These are phyloP conservation scores for Boletus patriciae DNA, from an alignment of 768 basidiomycete genomes.

Conservation along the genomic window DNA sequence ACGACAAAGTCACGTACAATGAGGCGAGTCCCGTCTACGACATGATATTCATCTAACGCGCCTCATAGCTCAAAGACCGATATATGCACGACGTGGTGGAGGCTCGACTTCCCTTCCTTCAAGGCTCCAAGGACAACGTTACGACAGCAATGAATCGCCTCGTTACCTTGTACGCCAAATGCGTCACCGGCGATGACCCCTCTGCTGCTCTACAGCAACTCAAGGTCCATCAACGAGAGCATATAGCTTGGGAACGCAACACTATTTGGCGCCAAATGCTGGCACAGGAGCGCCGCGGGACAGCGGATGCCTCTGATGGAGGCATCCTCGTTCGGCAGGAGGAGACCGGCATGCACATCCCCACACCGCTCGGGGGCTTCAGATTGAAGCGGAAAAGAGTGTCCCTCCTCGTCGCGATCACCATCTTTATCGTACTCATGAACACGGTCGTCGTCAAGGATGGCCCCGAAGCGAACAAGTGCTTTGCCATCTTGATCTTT, in stretches of 20 bases:
- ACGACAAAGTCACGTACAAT: slow-evolving; percentile 89
- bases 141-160: slow-evolving; percentile 58
- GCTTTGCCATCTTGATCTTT: slow-evolving; percentile 85
- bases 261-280: slow-evolving; percentile 99
- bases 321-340: slow-evolving; percentile 46
- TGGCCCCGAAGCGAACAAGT: slow-evolving; percentile 75
- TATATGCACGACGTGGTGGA: slow-evolving; percentile 78
- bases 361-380: slow-evolving; percentile 67
- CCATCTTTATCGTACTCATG: slow-evolving; percentile 60
- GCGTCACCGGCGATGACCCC: slow-evolving; percentile 74
- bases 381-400: slow-evolving; percentile 63
- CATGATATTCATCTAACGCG: not conserved
- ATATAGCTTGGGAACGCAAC: slow-evolving; percentile 95
- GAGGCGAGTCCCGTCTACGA: slow-evolving; percentile 38
- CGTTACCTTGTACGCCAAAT: slow-evolving; percentile 76
- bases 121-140: slow-evolving; percentile 59
- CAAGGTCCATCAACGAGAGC: slow-evolving; percentile 83
- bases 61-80: slow-evolving; percentile 63
- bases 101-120: slow-evolving; percentile 63
- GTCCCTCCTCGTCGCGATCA: slow-evolving; percentile 55
- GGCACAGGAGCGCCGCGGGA: slow-evolving; percentile 69
- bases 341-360: slow-evolving; percentile 42
- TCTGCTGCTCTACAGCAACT: slow-evolving; percentile 76
- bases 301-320: slow-evolving; percentile 40
- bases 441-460: slow-evolving; percentile 56